These are phyloP conservation scores for Apiospora marii DNA, from an alignment of 2,329 filamentous ascomycete genomes.

Conservation along the genomic window DNA sequence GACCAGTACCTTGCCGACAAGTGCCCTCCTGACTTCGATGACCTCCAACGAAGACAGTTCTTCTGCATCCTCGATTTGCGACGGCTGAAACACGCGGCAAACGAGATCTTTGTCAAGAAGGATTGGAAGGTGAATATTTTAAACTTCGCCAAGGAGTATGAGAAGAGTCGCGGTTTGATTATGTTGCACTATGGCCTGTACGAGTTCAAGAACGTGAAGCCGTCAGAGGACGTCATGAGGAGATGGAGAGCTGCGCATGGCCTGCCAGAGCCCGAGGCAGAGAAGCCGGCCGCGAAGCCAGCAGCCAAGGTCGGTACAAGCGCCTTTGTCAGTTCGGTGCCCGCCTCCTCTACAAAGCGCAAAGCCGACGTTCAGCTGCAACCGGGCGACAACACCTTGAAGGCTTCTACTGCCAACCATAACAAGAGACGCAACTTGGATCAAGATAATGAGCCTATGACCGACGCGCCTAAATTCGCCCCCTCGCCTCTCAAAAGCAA, in stretches of 20 bases:
- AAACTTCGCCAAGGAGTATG: constrained; percentile 70
- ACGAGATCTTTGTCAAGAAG: constrained; percentile 67
- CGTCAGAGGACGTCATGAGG: constrained; percentile 63
- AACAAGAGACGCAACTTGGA: constrained; percentile 59
- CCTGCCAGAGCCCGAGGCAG: constrained; percentile 58
- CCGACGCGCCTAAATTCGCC: constrained; percentile 45
- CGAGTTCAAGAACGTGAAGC: constrained; percentile 69
- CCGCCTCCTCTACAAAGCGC: constrained; percentile 52
- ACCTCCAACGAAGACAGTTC: constrained; percentile 67
- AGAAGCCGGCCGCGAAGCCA: constrained; percentile 41
- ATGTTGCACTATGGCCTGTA: constrained; percentile 69
- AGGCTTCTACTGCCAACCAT: constrained; percentile 46
- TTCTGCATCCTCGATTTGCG: constrained; percentile 70
- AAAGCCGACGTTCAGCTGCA: constrained; percentile 62
- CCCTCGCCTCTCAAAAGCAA: constrained; percentile 56
- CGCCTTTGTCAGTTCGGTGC: constrained; percentile 43
- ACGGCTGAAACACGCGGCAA: constrained; percentile 66
- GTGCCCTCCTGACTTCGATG: constrained; percentile 64
- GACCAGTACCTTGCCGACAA: constrained; percentile 66
- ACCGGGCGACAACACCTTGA: constrained; percentile 47
- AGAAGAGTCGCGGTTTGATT: constrained; percentile 69
- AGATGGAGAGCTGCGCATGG: constrained; percentile 66
- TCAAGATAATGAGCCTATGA: constrained; percentile 42
- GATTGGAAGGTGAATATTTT: constrained; percentile 69
- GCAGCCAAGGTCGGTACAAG: constrained; percentile 42